Conservation (phyloP, 495 filamentous ascomycete species). For the Geoglossum glabrum region DNA sequence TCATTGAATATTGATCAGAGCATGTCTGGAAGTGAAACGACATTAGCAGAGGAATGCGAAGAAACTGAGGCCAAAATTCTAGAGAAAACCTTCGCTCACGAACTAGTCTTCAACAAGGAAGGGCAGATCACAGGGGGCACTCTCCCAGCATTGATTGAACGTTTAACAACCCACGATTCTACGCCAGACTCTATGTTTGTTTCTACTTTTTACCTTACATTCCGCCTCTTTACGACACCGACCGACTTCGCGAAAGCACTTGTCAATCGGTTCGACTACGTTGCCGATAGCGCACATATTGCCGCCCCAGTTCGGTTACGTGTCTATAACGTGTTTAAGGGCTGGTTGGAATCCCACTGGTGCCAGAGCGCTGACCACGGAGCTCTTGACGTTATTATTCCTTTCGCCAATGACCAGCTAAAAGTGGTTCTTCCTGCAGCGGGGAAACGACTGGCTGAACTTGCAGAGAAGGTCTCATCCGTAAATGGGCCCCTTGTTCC, state of each 20-base stretch:
- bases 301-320: constrained; percentile 67
- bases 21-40: constrained; percentile 33
- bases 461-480: constrained; percentile 65
- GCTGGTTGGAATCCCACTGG: constrained; percentile 96
- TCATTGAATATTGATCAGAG: not conserved
- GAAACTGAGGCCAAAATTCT: constrained; percentile 64
- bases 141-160: constrained; percentile 76
- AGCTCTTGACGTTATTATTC: constrained; percentile 51
- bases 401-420: constrained; percentile 60
- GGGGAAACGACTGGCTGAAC: constrained; percentile 54
- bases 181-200: constrained; percentile 89
- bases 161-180: constrained; percentile 78
- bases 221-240: constrained; percentile 82
- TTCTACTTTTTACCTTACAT: constrained; percentile 89
- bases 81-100: constrained; percentile 73
- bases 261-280: constrained; percentile 80
- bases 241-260: constrained; percentile 58
- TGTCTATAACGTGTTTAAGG: constrained; percentile 92
- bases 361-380: constrained; percentile 53
- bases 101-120: constrained; percentile 82
- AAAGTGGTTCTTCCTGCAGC: constrained; percentile 47
- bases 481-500: constrained; percentile 62
- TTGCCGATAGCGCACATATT: constrained; percentile 51
- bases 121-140: constrained; percentile 88
- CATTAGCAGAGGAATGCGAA: constrained; percentile 49